Evolutionary conservation across 345 rosid genomes (phyloP).

Genomic region (Aethionema arabicum): DNA sequence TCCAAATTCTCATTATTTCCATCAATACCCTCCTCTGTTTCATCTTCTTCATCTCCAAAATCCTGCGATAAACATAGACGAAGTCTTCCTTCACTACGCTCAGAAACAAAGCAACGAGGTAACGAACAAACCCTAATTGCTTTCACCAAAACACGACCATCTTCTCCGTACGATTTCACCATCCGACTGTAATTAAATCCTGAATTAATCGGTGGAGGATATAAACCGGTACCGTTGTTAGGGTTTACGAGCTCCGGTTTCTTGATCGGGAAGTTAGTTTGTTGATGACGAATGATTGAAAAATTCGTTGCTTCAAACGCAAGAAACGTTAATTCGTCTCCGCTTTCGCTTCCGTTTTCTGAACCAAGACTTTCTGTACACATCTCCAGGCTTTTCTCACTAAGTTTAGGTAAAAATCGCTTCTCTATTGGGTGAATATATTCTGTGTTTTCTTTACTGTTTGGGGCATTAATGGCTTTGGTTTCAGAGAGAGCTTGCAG

Average conservation of each 20-base stretch:
- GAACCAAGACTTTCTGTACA: conserved; percentile 88
- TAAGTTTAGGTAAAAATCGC: conserved; percentile 47
- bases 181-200: conserved; percentile 41
- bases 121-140: conserved; percentile 46
- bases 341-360: conserved; percentile 64
- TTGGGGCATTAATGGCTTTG: conserved; percentile 18
- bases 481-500: conserved; percentile 41
- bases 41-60: conserved; percentile 14
- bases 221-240: conserved; percentile 33
- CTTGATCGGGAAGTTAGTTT: neutral
- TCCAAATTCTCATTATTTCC: conserved; percentile 25
- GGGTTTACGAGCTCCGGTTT: conserved; percentile 27
- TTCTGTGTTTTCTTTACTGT: conserved; percentile 20
- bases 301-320: conserved; percentile 23
- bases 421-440: conserved; percentile 60
- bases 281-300: conserved; percentile 11
- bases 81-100: conserved; percentile 72
- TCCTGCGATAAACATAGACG: conserved; percentile 42
- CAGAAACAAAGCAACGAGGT: conserved; percentile 49
- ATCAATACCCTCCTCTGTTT: conserved; percentile 27
- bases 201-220: conserved; percentile 86
- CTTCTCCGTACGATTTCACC: conserved; percentile 56
- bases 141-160: conserved; percentile 66
- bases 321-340: conserved; percentile 41
- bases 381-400: conserved; percentile 65